phyloP scores from a whole-genome alignment of 495 filamentous ascomycete genomes.

The Bathelium albidoporum region DNA sequence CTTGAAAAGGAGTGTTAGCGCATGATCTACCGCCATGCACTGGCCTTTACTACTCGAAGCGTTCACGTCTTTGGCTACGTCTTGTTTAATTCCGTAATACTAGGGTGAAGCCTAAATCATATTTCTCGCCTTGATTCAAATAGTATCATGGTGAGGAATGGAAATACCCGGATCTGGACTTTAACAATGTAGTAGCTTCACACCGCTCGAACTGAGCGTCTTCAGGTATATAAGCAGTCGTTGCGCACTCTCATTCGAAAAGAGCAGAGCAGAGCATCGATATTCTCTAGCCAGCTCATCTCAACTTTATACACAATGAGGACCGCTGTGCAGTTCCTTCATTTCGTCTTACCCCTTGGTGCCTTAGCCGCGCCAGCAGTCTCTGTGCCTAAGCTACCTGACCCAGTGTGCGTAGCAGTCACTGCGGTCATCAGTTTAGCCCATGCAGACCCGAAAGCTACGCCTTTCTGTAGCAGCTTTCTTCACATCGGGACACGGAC shows the following conservation, averaged over 20 bases:
- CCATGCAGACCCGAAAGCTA: not conserved
- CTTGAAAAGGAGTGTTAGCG: not conserved
- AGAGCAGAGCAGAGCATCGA: not conserved
- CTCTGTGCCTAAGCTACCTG: not conserved
- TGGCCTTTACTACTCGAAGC: not conserved
- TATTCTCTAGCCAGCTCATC: not conserved
- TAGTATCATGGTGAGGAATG: too few relatives aligned
- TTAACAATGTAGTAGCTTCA: not conserved
- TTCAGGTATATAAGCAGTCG: not conserved
- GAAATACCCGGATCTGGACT: conserved; percentile 1
- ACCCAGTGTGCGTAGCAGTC: not conserved
- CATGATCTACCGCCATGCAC: not conserved
- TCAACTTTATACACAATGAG: not conserved
- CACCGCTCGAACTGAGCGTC: not conserved
- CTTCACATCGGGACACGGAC: not conserved
- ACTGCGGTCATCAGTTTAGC: not conserved
- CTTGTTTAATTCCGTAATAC: not conserved
- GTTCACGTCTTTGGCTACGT: not conserved
- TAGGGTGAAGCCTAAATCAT: not conserved
- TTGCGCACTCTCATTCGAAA: not conserved
- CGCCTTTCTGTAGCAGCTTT: not conserved
- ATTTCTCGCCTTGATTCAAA: not conserved
- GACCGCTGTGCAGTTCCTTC: not conserved
- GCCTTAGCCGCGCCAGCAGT: not conserved
- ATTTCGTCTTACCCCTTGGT: not conserved